Base-by-base conservation (phyloP, 2,329 filamentous ascomycete genomes). In the Penicillium griseofulvum region DNA sequence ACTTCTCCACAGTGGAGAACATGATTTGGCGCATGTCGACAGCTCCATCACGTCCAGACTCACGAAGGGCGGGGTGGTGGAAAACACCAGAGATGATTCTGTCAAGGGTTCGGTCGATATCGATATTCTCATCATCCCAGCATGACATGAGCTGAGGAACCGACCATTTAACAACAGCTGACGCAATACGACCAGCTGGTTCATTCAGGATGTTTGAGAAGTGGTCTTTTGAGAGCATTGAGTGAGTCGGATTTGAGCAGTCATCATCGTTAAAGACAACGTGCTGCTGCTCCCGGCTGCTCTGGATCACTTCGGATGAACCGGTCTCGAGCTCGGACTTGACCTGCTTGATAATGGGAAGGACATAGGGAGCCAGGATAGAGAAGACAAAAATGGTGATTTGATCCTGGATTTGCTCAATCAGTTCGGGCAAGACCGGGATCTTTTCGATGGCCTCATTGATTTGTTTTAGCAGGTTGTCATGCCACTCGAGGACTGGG, bases 171-270 rank as follows among this genome's bases (percentile, higher is more conserved):
- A 97, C 79, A 45, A 92, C 85, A 65, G 87, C 84, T 60, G 87
- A 89, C 26, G 92, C 91, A 56, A 91, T 84, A 66, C 87, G 88
- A 53, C 92, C 92, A 43, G 91, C 92, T 41, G 91, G 83, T 70
- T 96, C 91, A 71, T 97, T 97, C 56, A 97, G 82, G 31, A 92
- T 80, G 68, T 95, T 95, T 60, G 88, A 89, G 73, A 97, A 97
- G 75, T 97, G 92, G 67, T 97, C 92, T 78, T 97, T 97, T 56
- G 91, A 91, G 49, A 97, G 79, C 92, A 96, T 96, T 19, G 90
- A 95, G 77, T 97, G 92, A 1, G 92, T 97, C 0, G 92, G 93
- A 68, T 97, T 88, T 19, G 85, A 86, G 59, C 79, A 88, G 49
- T 82, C 59, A 68, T 95, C 87, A 62, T 97, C 87, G 42, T 89